Base-by-base conservation (phyloP, 768 basidiomycete species). In the Termitomyces sp. region DNA sequence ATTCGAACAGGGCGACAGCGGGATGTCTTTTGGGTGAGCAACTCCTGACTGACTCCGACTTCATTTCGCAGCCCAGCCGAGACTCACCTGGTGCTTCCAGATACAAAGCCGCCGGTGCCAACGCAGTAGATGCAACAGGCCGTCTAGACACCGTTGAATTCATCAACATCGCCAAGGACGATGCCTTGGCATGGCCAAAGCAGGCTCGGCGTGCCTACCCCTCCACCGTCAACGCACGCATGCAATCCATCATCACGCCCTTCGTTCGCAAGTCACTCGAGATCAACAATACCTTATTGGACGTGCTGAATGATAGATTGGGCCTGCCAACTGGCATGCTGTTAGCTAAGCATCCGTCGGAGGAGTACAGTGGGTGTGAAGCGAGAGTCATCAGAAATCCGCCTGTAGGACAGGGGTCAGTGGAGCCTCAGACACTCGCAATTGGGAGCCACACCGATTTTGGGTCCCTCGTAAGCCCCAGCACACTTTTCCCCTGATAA, bases 381-480 rank as follows among this genome's bases (percentile, higher is more conserved):
- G 71, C 80, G 0, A 73, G 87, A 12, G 64, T 80, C 11, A 83
- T 81, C 59, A 80, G 69, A 63, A 80, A 73, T 30, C 78, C 82
- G 0, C 76, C 75, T 0, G 70, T 65, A 54, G 67, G 69, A 3
- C 35, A 37, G 35, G 35, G 16, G 35, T 37, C 35, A 6, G 75
- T 68, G 45, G 70, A 74, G n/a, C 72, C 74, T 0, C 65, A 87
- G 41, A 59, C 27, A 2, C 48, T 58, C 12, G 52, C 57, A 12
- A 44, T 61, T n/a, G 85, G 85, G 19, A 79, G 81, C 1, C 88
- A 89, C 64, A 87, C 86, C 3, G 87, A 88, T 67, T 88, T 88
- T 59, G 85, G 86, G 61, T 83, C 82, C n/a, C 65, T 88, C 55
- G 85, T 85, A 61, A 64, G 79, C 45, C 10, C 3, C 27, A 14